Evolutionary conservation across 495 filamentous ascomycete genomes (phyloP).

Genomic region (Talaromyces adpressus): DNA sequence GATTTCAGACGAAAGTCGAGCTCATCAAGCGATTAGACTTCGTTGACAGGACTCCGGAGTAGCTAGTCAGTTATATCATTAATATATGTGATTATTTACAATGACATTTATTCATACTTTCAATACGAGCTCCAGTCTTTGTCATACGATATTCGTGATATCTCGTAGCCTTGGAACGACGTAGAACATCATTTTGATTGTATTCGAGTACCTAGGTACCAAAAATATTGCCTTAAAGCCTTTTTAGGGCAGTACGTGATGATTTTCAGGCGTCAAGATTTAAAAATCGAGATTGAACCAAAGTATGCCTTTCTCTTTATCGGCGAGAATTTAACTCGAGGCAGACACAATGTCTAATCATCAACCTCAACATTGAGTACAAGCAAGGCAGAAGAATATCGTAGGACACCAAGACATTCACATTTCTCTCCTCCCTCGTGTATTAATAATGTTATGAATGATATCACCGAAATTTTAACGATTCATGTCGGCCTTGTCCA

Average conservation of each 20-base stretch:
- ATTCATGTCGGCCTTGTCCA: neutral
- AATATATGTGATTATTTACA: neutral
- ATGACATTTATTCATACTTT: neutral
- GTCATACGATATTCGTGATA: neutral
- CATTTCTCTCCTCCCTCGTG: neutral
- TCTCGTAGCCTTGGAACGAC: neutral
- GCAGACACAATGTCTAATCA: neutral
- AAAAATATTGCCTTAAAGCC: too few relatives aligned
- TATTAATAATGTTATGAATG: neutral
- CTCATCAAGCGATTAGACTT: neutral
- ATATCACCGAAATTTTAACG: neutral
- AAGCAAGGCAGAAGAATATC: neutral
- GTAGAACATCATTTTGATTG: too few relatives aligned
- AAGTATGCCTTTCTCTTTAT: neutral
- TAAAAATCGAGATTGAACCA: neutral
- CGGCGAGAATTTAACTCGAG: neutral
- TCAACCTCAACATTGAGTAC: neutral
- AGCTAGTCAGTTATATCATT: neutral
- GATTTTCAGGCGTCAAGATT: neutral
- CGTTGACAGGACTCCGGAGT: neutral
- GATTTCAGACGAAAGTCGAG: neutral
- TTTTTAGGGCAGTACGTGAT: too few relatives aligned
- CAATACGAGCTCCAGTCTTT: neutral
- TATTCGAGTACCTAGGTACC: too few relatives aligned
- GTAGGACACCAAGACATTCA: neutral